Percentiles rank a stretch among this genome's conserved stretches.
Evolutionary conservation across 768 basidiomycete genomes (phyloP).

Genomic region (Suillus bovinus): DNA sequence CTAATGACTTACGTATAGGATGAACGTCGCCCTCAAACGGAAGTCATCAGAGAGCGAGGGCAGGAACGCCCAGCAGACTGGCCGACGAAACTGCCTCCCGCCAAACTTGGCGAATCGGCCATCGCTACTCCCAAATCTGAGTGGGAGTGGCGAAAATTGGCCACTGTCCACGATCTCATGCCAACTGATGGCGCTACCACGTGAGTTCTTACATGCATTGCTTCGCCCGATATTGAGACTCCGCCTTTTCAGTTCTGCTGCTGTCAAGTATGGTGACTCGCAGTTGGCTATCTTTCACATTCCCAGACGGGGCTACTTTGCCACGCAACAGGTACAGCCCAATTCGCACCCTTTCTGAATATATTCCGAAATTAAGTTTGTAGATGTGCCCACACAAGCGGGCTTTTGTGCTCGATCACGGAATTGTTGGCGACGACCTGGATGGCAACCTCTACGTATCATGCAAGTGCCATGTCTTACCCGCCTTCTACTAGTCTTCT

Average conservation of each 20-base stretch:
- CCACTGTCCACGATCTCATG: conserved; percentile 47
- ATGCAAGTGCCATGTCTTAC: conserved; percentile 35
- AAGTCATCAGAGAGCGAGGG: conserved; percentile 58
- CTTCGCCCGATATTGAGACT: background rate
- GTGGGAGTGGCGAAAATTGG: conserved; percentile 61
- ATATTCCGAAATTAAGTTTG: background rate
- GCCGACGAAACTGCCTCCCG: conserved; percentile 54
- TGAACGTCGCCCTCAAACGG: conserved; percentile 45
- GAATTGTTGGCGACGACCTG: conserved; percentile 65
- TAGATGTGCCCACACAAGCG: conserved; percentile 52
- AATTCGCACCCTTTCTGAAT: background rate
- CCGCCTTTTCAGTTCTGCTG: conserved; percentile 37
- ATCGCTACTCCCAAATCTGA: conserved; percentile 44
- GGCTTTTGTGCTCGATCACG: conserved; percentile 71
- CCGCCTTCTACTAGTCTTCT: background rate
- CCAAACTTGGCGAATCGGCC: conserved; percentile 42
- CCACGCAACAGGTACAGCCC: conserved; percentile 61
- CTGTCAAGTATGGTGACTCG: conserved; percentile 61
- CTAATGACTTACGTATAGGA: conserved; percentile 18
- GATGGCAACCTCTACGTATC: conserved; percentile 52
- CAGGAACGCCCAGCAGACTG: conserved; percentile 69
- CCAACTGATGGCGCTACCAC: conserved; percentile 49
- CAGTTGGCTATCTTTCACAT: conserved; percentile 72
- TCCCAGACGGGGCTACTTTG: conserved; percentile 57
- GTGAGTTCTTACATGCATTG: conserved; percentile 26